phyloP scores from a whole-genome alignment of 306 rosid genomes.

The Fagus crenata region DNA sequence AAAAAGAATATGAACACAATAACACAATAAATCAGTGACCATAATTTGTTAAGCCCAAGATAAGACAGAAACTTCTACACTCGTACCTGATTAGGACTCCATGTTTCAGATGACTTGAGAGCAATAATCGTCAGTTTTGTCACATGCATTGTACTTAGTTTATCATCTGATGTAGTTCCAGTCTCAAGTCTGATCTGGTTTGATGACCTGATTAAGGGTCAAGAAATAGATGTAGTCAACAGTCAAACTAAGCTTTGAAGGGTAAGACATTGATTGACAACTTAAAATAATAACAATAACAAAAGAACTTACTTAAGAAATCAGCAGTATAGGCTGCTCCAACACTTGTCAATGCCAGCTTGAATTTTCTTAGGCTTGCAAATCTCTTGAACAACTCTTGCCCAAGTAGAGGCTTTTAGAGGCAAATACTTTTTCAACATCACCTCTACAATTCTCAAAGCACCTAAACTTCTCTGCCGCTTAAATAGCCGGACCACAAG shows the following conservation, averaged over 20 bases:
- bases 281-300: background rate
- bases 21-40: too few species aligned
- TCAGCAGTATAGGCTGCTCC: conserved; percentile 57
- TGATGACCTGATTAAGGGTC: background rate
- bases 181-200: background rate
- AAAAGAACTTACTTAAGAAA: conserved; percentile 24
- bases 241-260: background rate
- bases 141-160: background rate
- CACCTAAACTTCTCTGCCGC: conserved; percentile 56
- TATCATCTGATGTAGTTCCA: background rate
- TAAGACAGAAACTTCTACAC: too few species aligned
- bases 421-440: conserved; percentile 69
- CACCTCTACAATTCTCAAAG: conserved; percentile 60
- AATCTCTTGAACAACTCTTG: conserved; percentile 54
- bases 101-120: too few species aligned
- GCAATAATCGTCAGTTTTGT: too few species aligned
- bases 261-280: background rate
- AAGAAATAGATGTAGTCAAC: background rate
- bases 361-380: conserved; percentile 59
- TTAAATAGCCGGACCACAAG: conserved; percentile 69
- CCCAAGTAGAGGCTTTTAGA: conserved; percentile 80
- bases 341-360: conserved; percentile 55
- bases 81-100: too few species aligned
- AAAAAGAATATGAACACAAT: too few species aligned
- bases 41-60: too few species aligned